Evolutionary conservation across 441 rosid species (phyloP).

Genomic region (Macaranga tanarius): DNA sequence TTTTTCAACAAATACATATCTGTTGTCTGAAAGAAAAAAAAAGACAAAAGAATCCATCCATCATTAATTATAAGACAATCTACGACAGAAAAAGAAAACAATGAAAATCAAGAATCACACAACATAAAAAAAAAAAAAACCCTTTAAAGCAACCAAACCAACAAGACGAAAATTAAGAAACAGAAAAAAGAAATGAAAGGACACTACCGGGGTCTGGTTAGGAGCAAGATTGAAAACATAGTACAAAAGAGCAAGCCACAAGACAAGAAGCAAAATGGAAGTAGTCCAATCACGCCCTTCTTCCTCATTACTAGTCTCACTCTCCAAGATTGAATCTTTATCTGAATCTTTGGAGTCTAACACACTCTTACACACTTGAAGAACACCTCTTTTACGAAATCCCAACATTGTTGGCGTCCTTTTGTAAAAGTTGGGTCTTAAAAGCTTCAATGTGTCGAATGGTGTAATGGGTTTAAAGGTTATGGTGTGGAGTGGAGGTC

Average conservation of each 20-base stretch:
- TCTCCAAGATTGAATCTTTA: conserved; percentile 30
- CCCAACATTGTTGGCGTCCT: conserved; percentile 5
- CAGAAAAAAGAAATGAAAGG: neutral
- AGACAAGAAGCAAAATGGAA: conserved; percentile 60
- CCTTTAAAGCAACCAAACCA: neutral
- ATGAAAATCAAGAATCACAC: neutral
- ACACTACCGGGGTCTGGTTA: conserved; percentile 81
- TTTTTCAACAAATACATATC: conserved; percentile 80
- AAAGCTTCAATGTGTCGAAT: conserved; percentile 23
- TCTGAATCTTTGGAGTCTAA: conserved; percentile 49
- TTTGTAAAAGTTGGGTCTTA: conserved; percentile 18
- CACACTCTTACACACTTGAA: conserved; percentile 42
- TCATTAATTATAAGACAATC: neutral
- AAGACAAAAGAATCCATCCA: neutral
- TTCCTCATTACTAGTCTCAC: conserved; percentile 19
- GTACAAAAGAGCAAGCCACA: conserved; percentile 78
- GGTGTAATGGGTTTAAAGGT: conserved; percentile 16
- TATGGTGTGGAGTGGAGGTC: conserved; percentile 20
- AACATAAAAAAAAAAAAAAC: neutral
- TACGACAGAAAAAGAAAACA: no score
- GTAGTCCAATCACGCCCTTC: conserved; percentile 68
- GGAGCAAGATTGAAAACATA: conserved; percentile 73
- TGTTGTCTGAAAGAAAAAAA: conserved; percentile 51
- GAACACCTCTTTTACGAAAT: conserved; percentile 25
- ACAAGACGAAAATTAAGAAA: neutral